Base-by-base conservation (phyloP, 257 asterid species). In the Schizonepeta tenuifolia region DNA sequence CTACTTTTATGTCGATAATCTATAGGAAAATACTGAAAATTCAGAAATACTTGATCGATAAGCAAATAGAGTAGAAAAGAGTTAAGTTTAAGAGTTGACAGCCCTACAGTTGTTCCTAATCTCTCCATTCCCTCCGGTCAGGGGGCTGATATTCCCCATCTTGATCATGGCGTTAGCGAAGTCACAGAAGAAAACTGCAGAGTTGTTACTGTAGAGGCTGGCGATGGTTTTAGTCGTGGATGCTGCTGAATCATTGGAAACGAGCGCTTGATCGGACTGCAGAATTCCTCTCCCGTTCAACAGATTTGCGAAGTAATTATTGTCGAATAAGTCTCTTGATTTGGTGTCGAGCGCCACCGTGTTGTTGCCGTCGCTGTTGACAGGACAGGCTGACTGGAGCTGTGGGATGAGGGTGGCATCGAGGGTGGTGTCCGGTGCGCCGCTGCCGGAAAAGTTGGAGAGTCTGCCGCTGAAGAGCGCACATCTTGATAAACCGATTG, bases 101-200 rank as follows among this genome's bases (percentile, higher is more conserved):
- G 79, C 84, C 85, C 96, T 85, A 50, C 96, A 90, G 38, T 92
- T 88, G 74, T 47, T 86, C 51, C 96, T 70, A 35, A 92, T 80
- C 81, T 92, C 76, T 36, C 98, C 98, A 24, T 68, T 43, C 0
- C 83, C 77, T 33, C 92, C 96, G 0, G 86, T 86, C 9, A 90
- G 26, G 18, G 90, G 81, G 35, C 87, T 73, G 36, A 88, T 81
- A 57, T 77, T 88, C 15, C 88, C 96, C 96, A 89, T 92, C 78
- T 85, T 92, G 60, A 92, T 73, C 88, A 92, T 89, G 40, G 93
- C 84, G 60, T 40, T 83, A 9, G 58, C 85, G n/a, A 92, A 90
- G 65, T 86, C 93, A 53, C 40, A 38, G 14, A 86, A 84, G 92
- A 92, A 92, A 70, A 66, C 58, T 7, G 53, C 53, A 38, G 84